These are phyloP conservation scores for Fragaria ananassa DNA, from an alignment of 306 rosid genomes.

Conservation along the genomic window DNA sequence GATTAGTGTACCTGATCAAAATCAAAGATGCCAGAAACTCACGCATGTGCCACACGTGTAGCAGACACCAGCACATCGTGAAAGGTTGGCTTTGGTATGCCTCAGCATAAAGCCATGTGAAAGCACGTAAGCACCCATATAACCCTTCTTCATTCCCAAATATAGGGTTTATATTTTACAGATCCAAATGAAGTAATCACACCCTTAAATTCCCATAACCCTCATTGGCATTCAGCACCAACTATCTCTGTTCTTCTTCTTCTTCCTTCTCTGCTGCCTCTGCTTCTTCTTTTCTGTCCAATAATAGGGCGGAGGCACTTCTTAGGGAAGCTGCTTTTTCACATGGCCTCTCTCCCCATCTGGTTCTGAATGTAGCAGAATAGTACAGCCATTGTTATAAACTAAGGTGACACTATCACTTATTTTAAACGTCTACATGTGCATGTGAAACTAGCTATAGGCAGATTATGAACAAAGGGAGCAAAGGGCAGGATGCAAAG, in stretches of 20 bases:
- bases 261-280: not conserved
- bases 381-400: slow-evolving; percentile 20
- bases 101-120: slow-evolving; percentile 58
- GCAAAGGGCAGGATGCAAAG: not conserved
- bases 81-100: slow-evolving; percentile 44
- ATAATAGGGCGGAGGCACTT: slow-evolving; percentile 42
- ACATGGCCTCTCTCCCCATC: slow-evolving; percentile 53
- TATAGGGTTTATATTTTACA: not conserved
- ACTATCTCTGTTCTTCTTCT: not conserved
- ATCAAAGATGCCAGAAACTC: slow-evolving; percentile 6
- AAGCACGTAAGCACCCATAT: slow-evolving; percentile 34
- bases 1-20: not conserved
- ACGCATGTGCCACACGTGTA: slow-evolving; percentile 72
- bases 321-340: slow-evolving; percentile 69
- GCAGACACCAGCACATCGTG: slow-evolving; percentile 35
- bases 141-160: slow-evolving; percentile 26
- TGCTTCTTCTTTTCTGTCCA: slow-evolving; percentile 33
- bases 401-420: slow-evolving; percentile 8
- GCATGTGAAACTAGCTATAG: slow-evolving; percentile 56
- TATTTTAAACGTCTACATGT: slow-evolving; percentile 47
- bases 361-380: slow-evolving; percentile 26
- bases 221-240: not conserved
- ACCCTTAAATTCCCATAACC: not conserved
- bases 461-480: slow-evolving; percentile 22
- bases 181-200: not conserved